Conservation (phyloP, 331 rosid genomes). For the Pyracantha coccinea region DNA sequence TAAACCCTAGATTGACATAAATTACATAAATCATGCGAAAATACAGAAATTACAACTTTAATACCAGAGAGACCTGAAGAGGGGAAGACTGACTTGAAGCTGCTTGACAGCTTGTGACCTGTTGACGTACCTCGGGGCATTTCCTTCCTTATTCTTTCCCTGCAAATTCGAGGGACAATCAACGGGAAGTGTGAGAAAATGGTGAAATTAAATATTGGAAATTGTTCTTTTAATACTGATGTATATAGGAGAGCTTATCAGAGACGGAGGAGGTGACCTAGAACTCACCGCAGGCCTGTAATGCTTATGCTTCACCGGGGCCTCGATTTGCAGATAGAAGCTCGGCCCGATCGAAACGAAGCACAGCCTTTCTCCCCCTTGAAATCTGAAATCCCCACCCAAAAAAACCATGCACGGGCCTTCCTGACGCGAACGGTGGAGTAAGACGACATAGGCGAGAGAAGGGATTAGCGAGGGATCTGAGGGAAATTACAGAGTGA, state of each 20-base stretch:
- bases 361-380: too few relatives aligned
- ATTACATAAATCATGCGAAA: neutral
- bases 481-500: too few relatives aligned
- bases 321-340: too few relatives aligned
- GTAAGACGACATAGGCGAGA: too few relatives aligned
- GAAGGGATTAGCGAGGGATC: too few relatives aligned
- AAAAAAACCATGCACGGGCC: too few relatives aligned
- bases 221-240: neutral
- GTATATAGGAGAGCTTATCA: neutral
- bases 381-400: too few relatives aligned
- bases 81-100: slow-evolving; percentile 71
- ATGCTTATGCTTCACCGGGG: slow-evolving; percentile 50
- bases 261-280: neutral
- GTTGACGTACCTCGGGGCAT: slow-evolving; percentile 76
- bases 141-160: slow-evolving; percentile 96
- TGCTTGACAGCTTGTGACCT: slow-evolving; percentile 77
- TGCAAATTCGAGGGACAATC: slow-evolving; percentile 4
- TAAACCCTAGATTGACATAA: neutral
- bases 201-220: neutral
- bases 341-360: too few relatives aligned
- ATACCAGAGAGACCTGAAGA: slow-evolving; percentile 48
- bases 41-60: neutral
- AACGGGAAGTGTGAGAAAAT: neutral
- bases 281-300: slow-evolving; percentile 75
- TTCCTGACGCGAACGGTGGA: too few relatives aligned